phyloP scores from a whole-genome alignment of 2,329 filamentous ascomycete species.

The Nigrospora oryzae region DNA sequence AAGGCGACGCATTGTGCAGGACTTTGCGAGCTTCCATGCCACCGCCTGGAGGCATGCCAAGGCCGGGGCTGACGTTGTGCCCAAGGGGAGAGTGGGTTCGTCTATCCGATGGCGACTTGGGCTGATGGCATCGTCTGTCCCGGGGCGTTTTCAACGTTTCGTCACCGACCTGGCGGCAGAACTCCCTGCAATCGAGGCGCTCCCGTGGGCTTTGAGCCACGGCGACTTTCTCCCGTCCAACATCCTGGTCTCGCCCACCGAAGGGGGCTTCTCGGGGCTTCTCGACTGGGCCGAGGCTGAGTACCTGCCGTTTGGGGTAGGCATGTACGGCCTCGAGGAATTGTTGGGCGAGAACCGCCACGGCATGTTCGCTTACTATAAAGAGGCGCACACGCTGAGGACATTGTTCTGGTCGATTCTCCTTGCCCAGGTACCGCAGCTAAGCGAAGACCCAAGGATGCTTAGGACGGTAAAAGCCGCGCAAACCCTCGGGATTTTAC shows the following conservation, averaged over 20 bases:
- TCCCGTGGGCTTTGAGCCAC: conserved; percentile 51
- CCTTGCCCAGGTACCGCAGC: conserved; percentile 20
- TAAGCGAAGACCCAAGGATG: conserved; percentile 20
- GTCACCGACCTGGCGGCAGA: conserved; percentile 15
- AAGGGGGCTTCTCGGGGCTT: conserved; percentile 39
- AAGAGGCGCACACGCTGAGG: conserved; percentile 32
- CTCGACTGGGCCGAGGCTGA: conserved; percentile 61
- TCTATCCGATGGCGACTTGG: conserved; percentile 30
- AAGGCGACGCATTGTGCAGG: conserved; percentile 24
- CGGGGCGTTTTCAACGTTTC: conserved; percentile 20
- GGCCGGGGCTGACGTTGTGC: conserved; percentile 5
- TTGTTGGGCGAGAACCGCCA: conserved; percentile 35
- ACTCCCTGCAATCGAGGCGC: conserved; percentile 25
- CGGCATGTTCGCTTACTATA: conserved; percentile 33
- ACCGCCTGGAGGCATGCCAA: conserved; percentile 22
- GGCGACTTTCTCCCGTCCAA: conserved; percentile 52
- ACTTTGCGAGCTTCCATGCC: conserved; percentile 32
- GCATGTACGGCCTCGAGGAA: conserved; percentile 53
- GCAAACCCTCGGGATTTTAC: conserved; percentile 43
- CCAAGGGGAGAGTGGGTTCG: conserved; percentile 27
- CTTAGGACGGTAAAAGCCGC: conserved; percentile 24
- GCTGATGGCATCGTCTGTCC: conserved; percentile 25
- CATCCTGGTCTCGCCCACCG: conserved; percentile 38
- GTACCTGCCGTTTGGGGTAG: conserved; percentile 49
- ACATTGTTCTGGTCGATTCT: conserved; percentile 40